Conservation (phyloP, 1,139 yeast genomes). For the Suzukiozyma palmioleophila region DNA sequence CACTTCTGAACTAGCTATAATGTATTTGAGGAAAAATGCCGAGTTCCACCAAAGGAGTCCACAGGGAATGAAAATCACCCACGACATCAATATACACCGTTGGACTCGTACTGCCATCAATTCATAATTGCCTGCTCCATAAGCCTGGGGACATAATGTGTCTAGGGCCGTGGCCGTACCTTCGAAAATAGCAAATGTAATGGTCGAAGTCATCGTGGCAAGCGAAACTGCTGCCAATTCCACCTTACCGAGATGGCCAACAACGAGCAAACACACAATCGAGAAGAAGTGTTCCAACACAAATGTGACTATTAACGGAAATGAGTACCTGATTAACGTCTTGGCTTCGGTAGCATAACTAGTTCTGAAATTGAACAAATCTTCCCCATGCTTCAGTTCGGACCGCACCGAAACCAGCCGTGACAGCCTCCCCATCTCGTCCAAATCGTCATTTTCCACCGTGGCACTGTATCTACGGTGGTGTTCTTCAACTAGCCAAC, state of each 20-base stretch:
- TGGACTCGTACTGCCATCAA: constrained; percentile 63
- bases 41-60: constrained; percentile 65
- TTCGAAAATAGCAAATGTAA: constrained; percentile 78
- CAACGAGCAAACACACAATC: constrained; percentile 65
- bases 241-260: constrained; percentile 66
- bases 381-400: constrained; percentile 9
- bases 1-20: constrained; percentile 62
- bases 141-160: constrained; percentile 82
- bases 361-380: constrained; percentile 42
- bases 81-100: constrained; percentile 56
- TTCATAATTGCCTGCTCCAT: constrained; percentile 62
- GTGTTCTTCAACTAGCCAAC: constrained; percentile 67
- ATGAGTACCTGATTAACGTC: constrained; percentile 49
- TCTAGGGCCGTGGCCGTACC: constrained; percentile 87
- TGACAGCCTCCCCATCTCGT: constrained; percentile 8
- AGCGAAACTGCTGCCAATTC: constrained; percentile 80
- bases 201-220: constrained; percentile 85
- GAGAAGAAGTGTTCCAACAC: constrained; percentile 69
- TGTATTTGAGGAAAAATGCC: constrained; percentile 42
- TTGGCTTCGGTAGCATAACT: constrained; percentile 42
- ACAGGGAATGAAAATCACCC: constrained; percentile 56
- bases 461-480: constrained; percentile 48
- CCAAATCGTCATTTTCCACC: constrained; percentile 28
- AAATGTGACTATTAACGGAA: constrained; percentile 66
- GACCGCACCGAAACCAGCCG: neutral